Conservation (phyloP, 2,329 filamentous ascomycete species). For the Colletotrichum liriopes region DNA sequence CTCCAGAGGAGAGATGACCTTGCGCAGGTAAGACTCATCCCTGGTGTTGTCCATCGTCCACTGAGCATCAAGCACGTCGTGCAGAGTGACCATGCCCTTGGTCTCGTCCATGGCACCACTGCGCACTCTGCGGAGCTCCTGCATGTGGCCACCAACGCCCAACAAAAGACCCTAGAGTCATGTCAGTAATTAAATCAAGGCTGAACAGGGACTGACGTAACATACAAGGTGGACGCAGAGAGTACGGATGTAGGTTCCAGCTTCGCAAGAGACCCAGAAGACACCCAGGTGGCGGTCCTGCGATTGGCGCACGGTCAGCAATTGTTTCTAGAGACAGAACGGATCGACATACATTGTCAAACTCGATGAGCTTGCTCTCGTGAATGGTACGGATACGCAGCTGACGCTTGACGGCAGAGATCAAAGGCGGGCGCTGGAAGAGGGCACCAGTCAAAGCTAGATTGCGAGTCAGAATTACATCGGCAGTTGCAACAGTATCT, state of each 20-base stretch:
- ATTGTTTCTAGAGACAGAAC: conserved; percentile 3
- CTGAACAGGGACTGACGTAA: conserved; percentile 58
- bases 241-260: conserved; percentile 98
- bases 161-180: conserved; percentile 69
- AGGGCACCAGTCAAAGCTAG: conserved; percentile 88
- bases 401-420: conserved; percentile 98
- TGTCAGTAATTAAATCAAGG: conserved; percentile 29
- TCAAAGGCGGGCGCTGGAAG: conserved; percentile 96
- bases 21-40: conserved; percentile 92
- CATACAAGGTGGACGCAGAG: conserved; percentile 87
- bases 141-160: conserved; percentile 96
- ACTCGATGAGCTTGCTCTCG: conserved; percentile 96
- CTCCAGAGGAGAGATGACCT: conserved; percentile 93
- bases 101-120: conserved; percentile 96
- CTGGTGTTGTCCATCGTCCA: conserved; percentile 93
- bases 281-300: conserved; percentile 92
- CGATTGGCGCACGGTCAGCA: conserved; percentile 26
- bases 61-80: conserved; percentile 96
- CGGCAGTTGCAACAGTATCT: conserved; percentile 4
- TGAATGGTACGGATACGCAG: conserved; percentile 98
- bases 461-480: conserved; percentile 30
- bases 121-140: conserved; percentile 94
- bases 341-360: conserved; percentile 77
- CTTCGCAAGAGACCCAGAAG: conserved; percentile 99
- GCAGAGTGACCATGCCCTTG: conserved; percentile 90